phyloP scores from a whole-genome alignment of 1,284 basidiomycete species.

The Microbotryum scabiosae region DNA sequence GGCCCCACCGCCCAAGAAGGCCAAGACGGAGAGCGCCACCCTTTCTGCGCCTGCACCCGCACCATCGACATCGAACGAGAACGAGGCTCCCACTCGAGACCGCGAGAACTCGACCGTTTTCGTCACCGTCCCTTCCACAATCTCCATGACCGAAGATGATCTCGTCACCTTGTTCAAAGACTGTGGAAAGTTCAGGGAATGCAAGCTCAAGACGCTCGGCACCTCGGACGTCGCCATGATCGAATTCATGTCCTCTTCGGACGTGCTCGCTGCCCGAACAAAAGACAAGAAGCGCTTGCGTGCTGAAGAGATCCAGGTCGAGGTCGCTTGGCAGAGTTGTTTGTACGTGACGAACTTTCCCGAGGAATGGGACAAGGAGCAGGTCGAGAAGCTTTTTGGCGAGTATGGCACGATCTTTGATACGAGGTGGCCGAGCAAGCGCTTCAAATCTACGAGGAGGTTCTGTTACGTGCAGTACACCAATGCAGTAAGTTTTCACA shows the following conservation, averaged over 20 bases:
- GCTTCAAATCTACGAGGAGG: constrained; percentile 77
- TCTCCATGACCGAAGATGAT: constrained; percentile 54
- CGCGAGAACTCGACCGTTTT: constrained; percentile 92
- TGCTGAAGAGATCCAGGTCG: constrained; percentile 60
- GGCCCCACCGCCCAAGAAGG: constrained; percentile 25
- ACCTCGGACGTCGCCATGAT: constrained; percentile 62
- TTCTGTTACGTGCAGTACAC: constrained; percentile 94
- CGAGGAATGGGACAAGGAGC: constrained; percentile 68
- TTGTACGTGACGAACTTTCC: constrained; percentile 96
- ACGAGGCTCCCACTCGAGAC: constrained; percentile 52
- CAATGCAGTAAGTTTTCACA: constrained; percentile 54
- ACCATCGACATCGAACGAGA: not conserved
- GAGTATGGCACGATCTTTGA: constrained; percentile 87
- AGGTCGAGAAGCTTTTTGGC: constrained; percentile 62
- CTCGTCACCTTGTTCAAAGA: constrained; percentile 73
- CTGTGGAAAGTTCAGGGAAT: constrained; percentile 70
- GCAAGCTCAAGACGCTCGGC: constrained; percentile 54
- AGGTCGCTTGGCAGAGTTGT: constrained; percentile 87
- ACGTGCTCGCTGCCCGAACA: constrained; percentile 73
- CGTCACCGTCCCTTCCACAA: constrained; percentile 58
- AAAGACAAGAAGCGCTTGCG: constrained; percentile 83
- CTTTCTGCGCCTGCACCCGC: constrained; percentile 20
- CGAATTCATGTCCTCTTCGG: constrained; percentile 52
- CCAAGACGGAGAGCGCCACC: constrained; percentile 27
- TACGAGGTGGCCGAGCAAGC: constrained; percentile 95